A percentile compares a stretch with the other conserved stretches of the same genome.
phyloP scores from a whole-genome alignment of 1,139 yeast species.

The Debaryomyces nepalensis region DNA sequence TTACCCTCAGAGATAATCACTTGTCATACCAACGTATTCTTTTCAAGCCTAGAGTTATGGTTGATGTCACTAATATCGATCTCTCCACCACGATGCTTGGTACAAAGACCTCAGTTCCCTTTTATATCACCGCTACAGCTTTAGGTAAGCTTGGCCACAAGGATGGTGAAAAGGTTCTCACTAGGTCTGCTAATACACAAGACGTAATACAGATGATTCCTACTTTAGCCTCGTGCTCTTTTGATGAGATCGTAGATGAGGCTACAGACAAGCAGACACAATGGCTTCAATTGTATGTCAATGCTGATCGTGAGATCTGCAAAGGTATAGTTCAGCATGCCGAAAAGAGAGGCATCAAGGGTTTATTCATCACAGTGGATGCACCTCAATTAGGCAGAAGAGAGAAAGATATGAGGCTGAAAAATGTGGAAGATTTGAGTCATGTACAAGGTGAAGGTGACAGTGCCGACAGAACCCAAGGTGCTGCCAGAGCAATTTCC shows the following conservation, averaged over 20 bases:
- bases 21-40: constrained; percentile 83
- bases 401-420: constrained; percentile 64
- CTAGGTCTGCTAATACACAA: constrained; percentile 71
- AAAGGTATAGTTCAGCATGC: constrained; percentile 68
- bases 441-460: constrained; percentile 65
- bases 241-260: constrained; percentile 69
- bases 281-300: constrained; percentile 92
- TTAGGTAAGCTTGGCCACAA: constrained; percentile 78
- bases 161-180: constrained; percentile 78
- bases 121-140: constrained; percentile 82
- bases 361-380: constrained; percentile 86
- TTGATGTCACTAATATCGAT: constrained; percentile 61
- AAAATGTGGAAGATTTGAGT: constrained; percentile 39
- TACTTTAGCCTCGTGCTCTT: constrained; percentile 74
- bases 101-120: constrained; percentile 52
- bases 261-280: constrained; percentile 55
- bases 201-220: constrained; percentile 82
- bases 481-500: constrained; percentile 87
- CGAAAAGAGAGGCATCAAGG: constrained; percentile 75
- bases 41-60: constrained; percentile 80
- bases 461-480: constrained; percentile 68
- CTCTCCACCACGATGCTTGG: constrained; percentile 48
- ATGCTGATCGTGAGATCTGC: constrained; percentile 60
- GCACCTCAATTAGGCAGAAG: constrained; percentile 96
- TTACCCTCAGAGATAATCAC: constrained; percentile 87